Base-by-base conservation (phyloP, 176 grass and related monocot genomes). In the Phyllostachys edulis region DNA sequence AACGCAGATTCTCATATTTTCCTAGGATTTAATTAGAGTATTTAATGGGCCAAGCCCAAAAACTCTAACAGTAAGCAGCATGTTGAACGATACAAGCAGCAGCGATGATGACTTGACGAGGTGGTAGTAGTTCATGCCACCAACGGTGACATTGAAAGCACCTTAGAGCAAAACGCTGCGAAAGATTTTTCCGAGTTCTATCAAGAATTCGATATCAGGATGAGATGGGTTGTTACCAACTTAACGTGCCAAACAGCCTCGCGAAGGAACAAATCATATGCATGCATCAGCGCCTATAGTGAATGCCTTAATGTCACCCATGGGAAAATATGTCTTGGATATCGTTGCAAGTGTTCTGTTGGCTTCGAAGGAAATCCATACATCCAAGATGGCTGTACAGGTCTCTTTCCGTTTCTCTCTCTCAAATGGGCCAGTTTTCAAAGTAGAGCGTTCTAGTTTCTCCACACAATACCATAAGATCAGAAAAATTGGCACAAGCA, bases 311-410 rank as follows among this genome's bases (percentile, higher is more conserved):
- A 40, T 40, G 39, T 40, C 2, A 63, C 0, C 4, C 11, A 0
- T 71, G 11, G 0, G 6, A 3, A 6, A 0, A 61, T 16, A 2
- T 18, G n/a, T 11, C 18, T 70, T 0, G 89, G 87, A 0, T 94
- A 94, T n/a, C 64, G 64, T 4, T 94, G 89, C 81, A 75, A 69
- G 1, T 94, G 92, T 73, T 68, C 2, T 4, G 0, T 9, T 0
- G 84, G 81, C 0, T 92, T 51, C 18, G 0, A 80, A 9, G 89
- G 92, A 44, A 94, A 91, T 65, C 86, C 92, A 0, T 94, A 94
- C 23, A 12, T 84, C 27, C 11, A 34, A 3, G 66, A 65, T 12
- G 86, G 83, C 3, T 94, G 92, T 16, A 37, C 8, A 79, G 83
- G 92, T 90, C 13, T 15, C 21, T 47, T n/a, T 9, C 12, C 11